A percentile compares a stretch with the other conserved stretches of the same genome.
Evolutionary conservation across 1,284 basidiomycete genomes (phyloP).

Genomic region (Puccinia triticina): DNA sequence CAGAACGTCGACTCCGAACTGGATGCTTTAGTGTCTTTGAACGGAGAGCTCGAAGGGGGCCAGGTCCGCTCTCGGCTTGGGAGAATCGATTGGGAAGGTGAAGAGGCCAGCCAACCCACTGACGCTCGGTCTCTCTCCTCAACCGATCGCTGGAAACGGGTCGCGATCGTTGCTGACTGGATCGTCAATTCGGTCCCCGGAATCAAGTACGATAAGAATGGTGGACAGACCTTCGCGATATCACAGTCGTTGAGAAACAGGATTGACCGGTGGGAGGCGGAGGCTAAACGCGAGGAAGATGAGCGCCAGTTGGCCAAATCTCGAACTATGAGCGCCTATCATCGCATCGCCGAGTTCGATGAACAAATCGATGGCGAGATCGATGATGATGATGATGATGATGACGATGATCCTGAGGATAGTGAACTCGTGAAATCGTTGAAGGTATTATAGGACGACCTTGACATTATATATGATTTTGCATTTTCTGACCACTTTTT

Average conservation of each 20-base stretch:
- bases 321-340: not conserved
- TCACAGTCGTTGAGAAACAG: constrained; percentile 65
- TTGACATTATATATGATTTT: constrained; percentile 15
- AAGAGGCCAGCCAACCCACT: not conserved
- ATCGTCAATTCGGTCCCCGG: constrained; percentile 70
- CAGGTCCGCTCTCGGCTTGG: not conserved
- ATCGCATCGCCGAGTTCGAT: constrained; percentile 58
- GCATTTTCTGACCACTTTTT: constrained; percentile 62
- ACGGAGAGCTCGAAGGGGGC: constrained; percentile 13
- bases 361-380: constrained; percentile 54
- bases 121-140: not conserved
- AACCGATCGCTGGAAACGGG: constrained; percentile 70
- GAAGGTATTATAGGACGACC: constrained; percentile 65
- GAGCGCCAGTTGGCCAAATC: constrained; percentile 28
- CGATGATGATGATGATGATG: constrained; percentile 62
- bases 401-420: constrained; percentile 68
- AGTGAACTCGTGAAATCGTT: constrained; percentile 74
- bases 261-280: constrained; percentile 71
- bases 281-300: constrained; percentile 63
- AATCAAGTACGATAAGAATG: not conserved
- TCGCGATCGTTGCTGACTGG: constrained; percentile 72
- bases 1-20: constrained; percentile 36
- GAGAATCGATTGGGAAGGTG: constrained; percentile 26
- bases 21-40: constrained; percentile 35
- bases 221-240: not conserved